Conservation (phyloP, 371 early-diverging fungal species). For the Dinochytrium kinnereticum region DNA sequence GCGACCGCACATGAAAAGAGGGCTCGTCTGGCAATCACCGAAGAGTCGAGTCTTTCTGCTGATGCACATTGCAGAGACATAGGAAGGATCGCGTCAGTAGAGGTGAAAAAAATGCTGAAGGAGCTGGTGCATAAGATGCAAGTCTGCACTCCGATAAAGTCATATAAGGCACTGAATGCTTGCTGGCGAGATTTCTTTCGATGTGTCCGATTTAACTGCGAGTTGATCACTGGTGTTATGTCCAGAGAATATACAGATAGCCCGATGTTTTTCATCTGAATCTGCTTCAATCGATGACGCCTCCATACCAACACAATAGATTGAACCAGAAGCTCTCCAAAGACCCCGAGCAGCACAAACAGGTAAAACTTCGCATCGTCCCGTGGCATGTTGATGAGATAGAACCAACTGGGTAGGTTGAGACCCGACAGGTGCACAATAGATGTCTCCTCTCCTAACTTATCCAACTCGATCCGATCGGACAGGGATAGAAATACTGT, state of each 20-base stretch:
- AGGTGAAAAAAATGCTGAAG: background rate
- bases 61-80: background rate
- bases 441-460: background rate
- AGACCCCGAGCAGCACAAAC: background rate
- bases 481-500: background rate
- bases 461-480: background rate
- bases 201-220: too few species aligned
- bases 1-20: background rate
- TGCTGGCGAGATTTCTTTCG: too few species aligned
- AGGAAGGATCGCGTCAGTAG: background rate
- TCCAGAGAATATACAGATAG: too few species aligned
- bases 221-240: too few species aligned
- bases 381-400: background rate
- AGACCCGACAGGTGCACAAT: background rate
- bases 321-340: background rate
- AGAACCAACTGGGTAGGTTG: background rate
- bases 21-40: too few species aligned
- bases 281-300: too few species aligned
- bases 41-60: too few species aligned
- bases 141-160: background rate
- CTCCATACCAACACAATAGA: background rate
- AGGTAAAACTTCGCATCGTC: background rate
- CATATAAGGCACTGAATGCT: background rate
- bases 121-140: background rate
- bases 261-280: too few species aligned